A percentile compares a stretch with the other conserved stretches of the same genome.
Conservation (phyloP, 1,284 basidiomycete species). For the Inonotus hispidus region DNA sequence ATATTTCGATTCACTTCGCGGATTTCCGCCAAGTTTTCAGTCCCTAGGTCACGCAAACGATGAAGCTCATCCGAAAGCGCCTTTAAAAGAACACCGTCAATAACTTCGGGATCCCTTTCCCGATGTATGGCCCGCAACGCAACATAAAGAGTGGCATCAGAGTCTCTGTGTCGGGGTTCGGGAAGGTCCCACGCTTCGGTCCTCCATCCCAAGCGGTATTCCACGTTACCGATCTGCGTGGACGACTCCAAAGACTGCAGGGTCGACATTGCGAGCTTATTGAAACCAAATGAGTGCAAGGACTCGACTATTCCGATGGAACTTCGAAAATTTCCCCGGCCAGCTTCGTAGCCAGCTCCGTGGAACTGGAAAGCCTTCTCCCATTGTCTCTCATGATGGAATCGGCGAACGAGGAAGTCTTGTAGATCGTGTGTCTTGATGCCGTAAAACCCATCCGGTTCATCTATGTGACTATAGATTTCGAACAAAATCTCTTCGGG, state of each 20-base stretch:
- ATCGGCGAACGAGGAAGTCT: constrained; percentile 74
- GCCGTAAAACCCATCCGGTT: constrained; percentile 97
- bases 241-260: constrained; percentile 38
- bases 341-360: constrained; percentile 75
- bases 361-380: constrained; percentile 87
- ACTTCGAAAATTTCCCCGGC: constrained; percentile 34
- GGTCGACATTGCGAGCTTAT: constrained; percentile 68
- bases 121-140: constrained; percentile 76
- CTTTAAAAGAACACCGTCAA: constrained; percentile 44
- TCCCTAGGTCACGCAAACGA: constrained; percentile 59
- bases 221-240: constrained; percentile 44
- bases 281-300: constrained; percentile 85
- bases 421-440: constrained; percentile 75
- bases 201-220: constrained; percentile 83
- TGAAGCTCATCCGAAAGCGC: constrained; percentile 58
- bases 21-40: constrained; percentile 75
- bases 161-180: constrained; percentile 39
- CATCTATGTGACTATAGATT: constrained; percentile 92
- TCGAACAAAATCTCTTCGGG: constrained; percentile 75
- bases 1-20: constrained; percentile 61
- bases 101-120: constrained; percentile 50
- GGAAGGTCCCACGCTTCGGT: constrained; percentile 92
- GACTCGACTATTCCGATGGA: constrained; percentile 62
- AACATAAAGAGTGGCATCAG: constrained; percentile 66
- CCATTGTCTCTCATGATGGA: constrained; percentile 92